Conservation (phyloP, 345 rosid genomes). For the Pelargonium nanum region DNA sequence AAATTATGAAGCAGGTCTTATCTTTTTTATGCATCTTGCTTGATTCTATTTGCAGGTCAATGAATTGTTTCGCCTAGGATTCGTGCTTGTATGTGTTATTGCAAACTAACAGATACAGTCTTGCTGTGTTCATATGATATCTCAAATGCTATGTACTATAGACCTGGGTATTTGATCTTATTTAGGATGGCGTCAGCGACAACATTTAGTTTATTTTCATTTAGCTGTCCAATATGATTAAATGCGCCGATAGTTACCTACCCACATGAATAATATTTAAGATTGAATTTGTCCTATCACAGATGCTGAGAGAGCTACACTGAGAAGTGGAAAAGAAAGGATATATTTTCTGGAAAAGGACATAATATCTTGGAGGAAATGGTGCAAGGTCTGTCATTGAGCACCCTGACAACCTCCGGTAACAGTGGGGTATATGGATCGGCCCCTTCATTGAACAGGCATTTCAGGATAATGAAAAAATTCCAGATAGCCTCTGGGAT, state of each 20-base stretch:
- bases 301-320: constrained; percentile 11
- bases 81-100: neutral
- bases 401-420: constrained; percentile 36
- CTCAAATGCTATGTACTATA: neutral
- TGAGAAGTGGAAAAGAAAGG: neutral
- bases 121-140: neutral
- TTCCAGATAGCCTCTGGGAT: constrained; percentile 14
- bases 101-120: neutral
- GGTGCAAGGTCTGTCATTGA: constrained; percentile 44
- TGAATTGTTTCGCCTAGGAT: neutral
- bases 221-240: too few relatives aligned
- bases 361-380: constrained; percentile 19
- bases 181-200: neutral
- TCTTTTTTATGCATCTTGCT: neutral
- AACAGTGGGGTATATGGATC: constrained; percentile 34
- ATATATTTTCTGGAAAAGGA: constrained; percentile 10
- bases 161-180: neutral
- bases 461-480: constrained; percentile 23
- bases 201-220: too few relatives aligned
- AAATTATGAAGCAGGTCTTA: neutral
- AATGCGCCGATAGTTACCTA: too few relatives aligned
- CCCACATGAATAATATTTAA: too few relatives aligned
- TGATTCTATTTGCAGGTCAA: neutral
- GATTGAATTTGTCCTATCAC: neutral
- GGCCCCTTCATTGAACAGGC: constrained; percentile 22